These are phyloP conservation scores for Aspergillus fijiensis DNA, from an alignment of 2,329 filamentous ascomycete genomes.

Conservation along the genomic window DNA sequence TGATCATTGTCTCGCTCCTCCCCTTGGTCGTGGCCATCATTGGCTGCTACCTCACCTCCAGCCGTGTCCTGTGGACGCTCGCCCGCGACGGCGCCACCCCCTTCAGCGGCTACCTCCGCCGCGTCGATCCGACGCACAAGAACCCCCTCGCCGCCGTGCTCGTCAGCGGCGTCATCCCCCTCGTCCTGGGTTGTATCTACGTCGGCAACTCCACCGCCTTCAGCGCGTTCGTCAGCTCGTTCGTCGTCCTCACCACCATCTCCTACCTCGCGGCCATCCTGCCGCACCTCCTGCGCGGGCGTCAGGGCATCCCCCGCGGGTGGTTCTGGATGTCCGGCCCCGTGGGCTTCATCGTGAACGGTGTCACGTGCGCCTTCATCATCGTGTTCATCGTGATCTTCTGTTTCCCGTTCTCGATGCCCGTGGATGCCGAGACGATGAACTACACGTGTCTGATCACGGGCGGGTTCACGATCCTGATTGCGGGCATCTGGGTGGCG, in stretches of 20 bases:
- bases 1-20: slow-evolving; percentile 53
- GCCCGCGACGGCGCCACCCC: slow-evolving; percentile 60
- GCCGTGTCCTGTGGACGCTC: slow-evolving; percentile 55
- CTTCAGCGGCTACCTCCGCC: slow-evolving; percentile 49
- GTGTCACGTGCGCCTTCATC: slow-evolving; percentile 50
- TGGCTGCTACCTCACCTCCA: slow-evolving; percentile 56
- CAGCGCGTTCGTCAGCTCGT: slow-evolving; percentile 54
- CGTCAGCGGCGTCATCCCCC: slow-evolving; percentile 49
- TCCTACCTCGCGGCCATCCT: slow-evolving; percentile 53
- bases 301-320: slow-evolving; percentile 49
- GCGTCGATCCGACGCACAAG: slow-evolving; percentile 51
- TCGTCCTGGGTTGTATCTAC: slow-evolving; percentile 53
- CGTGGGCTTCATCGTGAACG: slow-evolving; percentile 48
- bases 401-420: slow-evolving; percentile 52
- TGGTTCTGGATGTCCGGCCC: slow-evolving; percentile 51
- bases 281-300: slow-evolving; percentile 47
- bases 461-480: slow-evolving; percentile 48
- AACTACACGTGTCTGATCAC: slow-evolving; percentile 52
- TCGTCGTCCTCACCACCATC: slow-evolving; percentile 52
- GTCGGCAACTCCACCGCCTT: slow-evolving; percentile 53
- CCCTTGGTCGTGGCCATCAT: slow-evolving; percentile 49
- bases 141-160: slow-evolving; percentile 57
- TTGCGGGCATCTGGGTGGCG: slow-evolving; percentile 42
- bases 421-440: slow-evolving; percentile 46
- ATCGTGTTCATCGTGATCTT: slow-evolving; percentile 54